These are phyloP conservation scores for Magnaporthales sp. DNA, from an alignment of 2,329 filamentous ascomycete genomes.

Conservation along the genomic window DNA sequence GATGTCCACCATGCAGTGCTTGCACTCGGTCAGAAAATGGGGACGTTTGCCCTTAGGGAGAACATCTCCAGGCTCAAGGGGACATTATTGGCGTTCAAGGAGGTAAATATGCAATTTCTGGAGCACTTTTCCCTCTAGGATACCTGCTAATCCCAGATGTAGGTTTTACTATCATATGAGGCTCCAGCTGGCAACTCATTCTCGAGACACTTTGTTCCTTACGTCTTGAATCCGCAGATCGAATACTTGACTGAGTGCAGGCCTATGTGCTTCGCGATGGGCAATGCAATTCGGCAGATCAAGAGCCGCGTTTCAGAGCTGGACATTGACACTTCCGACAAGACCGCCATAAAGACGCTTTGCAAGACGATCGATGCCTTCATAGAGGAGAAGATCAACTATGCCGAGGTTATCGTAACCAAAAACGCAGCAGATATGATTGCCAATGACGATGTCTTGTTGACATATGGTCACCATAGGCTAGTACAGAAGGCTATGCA, in stretches of 20 bases:
- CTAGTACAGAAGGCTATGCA: constrained; percentile 79
- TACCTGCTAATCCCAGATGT: constrained; percentile 10
- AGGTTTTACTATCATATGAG: constrained; percentile 89
- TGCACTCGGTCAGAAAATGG: constrained; percentile 82
- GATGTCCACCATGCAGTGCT: constrained; percentile 81
- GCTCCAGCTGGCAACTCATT: constrained; percentile 80
- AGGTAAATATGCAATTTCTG: constrained; percentile 38
- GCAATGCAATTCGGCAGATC: constrained; percentile 89
- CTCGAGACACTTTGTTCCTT: constrained; percentile 81
- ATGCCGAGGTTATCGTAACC: constrained; percentile 80
- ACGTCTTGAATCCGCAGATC: constrained; percentile 89
- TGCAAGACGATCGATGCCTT: constrained; percentile 79
- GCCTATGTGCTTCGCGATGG: constrained; percentile 95
- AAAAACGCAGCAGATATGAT: constrained; percentile 69
- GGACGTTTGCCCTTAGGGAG: constrained; percentile 78
- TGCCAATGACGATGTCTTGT: constrained; percentile 67
- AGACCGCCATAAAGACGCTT: constrained; percentile 70
- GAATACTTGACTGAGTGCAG: constrained; percentile 88
- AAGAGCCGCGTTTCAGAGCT: constrained; percentile 89
- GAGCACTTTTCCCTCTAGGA: neutral
- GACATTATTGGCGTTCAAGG: constrained; percentile 82
- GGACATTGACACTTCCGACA: constrained; percentile 76
- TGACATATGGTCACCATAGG: constrained; percentile 80
- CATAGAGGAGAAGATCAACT: constrained; percentile 80
- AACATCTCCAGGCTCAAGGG: constrained; percentile 82